Evolutionary conservation across 2,329 filamentous ascomycete genomes (phyloP), one percentile per base, ranked within the genome.

Genomic region (Exophiala sp.): DNA sequence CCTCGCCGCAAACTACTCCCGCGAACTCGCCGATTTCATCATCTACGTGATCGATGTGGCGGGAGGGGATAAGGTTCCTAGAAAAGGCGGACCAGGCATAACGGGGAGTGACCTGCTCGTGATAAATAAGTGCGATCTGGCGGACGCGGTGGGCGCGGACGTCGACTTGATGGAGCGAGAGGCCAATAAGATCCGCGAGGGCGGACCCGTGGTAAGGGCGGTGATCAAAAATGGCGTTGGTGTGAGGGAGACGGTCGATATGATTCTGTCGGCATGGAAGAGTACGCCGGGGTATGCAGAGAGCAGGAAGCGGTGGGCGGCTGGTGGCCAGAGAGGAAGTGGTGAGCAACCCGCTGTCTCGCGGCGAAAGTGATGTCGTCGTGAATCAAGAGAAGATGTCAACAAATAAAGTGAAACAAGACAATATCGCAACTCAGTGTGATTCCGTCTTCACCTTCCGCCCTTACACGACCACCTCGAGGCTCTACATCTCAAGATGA

Each of bases 21-120:
- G 94, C 54, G 94, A 99, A 74, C 78, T 99, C 62, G 94, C 94
- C 1, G 94, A 99, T 72, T 99, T 88, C 71, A 99, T 99, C 72
- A 87, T 99, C 73, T 99, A 99, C 71, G 94, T 99, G 29, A 97
- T 99, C 65, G 94, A 99, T 72, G 94, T 99, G 14, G 88, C 86
- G 52, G 94, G 94, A 18, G 94, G 94, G 10, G 94, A 99, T 72
- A 99, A 99, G 81, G 87, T 99, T 47, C 94, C 94, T 0, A 77
- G 94, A 24, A 99, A 99, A 76, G 94, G 94, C 24, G 94, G 94
- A 0, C 94, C 94, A 0, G 94, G 94, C 1, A 99, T 99, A 69
- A 99, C 94, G 4, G 92, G 96, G 75, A 94, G 88, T 65, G 94
- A 99, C 68, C 70, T 99, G 70, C 73, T 99, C 61, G 82, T 99